Base-by-base conservation (phyloP, 164 flowering plant species). In the Kalanchoe fedtschenkoi region DNA sequence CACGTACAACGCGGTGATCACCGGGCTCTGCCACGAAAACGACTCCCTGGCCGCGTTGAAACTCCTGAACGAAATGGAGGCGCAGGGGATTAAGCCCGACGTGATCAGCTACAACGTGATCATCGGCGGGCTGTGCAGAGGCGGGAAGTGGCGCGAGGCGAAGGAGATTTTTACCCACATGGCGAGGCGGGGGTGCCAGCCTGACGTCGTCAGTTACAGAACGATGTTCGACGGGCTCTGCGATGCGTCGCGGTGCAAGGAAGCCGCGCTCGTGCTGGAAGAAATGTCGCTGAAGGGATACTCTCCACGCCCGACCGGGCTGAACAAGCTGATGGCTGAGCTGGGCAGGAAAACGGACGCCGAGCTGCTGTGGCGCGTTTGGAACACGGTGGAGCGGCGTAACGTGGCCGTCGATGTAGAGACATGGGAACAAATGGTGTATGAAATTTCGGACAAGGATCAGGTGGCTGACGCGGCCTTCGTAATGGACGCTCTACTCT, bases 261-360 rank as follows among this genome's bases (percentile, higher is more conserved):
- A 84, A 70, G 92, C 89, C 4, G 75, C 74, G 2, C 33, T 68
- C 16, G 24, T 85, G 71, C 76, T 87, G 77, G 87, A 81, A 68
- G 95, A 86, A 79, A 87, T 90, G 95, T 26, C 81, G 15, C 84
- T 86, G 69, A 84, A 81, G 65, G 86, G 85, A 5, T 75, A 70
- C 67, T 58, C 32, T 33, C 88, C 87, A 64, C 77, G 58, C 60
- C 24, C 42, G 44, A 64, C 37, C 11, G 75, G 79, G 54, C 38
- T 76, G 24, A 33, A 68, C 56, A 75, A 71, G 63, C 66, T 81
- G 34, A 64, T 89, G 17, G 71, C 69, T 17, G 60, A 71, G 34
- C 64, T 87, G 67, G 71, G 71, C 34, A 33, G 26, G 35, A 69
- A 66, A 60, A 77, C 76, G 35, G 69, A 80, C 19, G 6, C 47